Evolutionary conservation across 2,329 filamentous ascomycete genomes (phyloP), one percentile per base, ranked within the genome.

Genomic region (Fusarium fracticaudum): DNA sequence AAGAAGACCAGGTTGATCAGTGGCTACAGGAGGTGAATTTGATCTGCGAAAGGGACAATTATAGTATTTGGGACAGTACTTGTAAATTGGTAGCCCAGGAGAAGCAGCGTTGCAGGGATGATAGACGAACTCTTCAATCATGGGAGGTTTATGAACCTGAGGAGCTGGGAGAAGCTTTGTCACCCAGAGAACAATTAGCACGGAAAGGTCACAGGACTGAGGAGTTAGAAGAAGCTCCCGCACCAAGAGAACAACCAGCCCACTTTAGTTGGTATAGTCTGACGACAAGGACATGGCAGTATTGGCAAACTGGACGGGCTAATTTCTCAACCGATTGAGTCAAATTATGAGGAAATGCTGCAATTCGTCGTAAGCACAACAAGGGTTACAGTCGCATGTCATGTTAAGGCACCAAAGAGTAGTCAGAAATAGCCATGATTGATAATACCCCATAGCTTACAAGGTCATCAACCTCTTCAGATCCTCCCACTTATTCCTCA

Each of bases 321-420:
- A 6, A 15, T 8, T 3, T 15, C 17, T 26, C 9, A 8, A 2
- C 4, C 5, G 14, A 37, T 15, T 6, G n/a, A 53, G 3, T 7
- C 13, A 20, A 22, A 5, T 2, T 37, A 9, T 6, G 3, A 6
- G 2, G 9, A 5, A 26, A 8, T 15, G 11, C 18, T 26, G 10
- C 3, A 26, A 18, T 20, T 47, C 18, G 7, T 37, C 13, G 4
- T 13, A 26, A 22, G 9, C 3, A 15, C 7, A 5, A 17, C 9
- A 12, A 0, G 8, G 12, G 11, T 12, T 22, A 15, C 2, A 26
- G 17, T 37, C 7, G 10, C 18, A 15, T 2, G 18, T 15, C 9
- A 22, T 15, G 2, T 26, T 20, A 8, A 20, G 7, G 33, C 5
- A 15, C 8, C 12, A 8, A 54, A 17, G 18, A 9, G 24, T 4